Base-by-base conservation (phyloP, 352 stramenopile species). In the Blastocystis sp. region DNA sequence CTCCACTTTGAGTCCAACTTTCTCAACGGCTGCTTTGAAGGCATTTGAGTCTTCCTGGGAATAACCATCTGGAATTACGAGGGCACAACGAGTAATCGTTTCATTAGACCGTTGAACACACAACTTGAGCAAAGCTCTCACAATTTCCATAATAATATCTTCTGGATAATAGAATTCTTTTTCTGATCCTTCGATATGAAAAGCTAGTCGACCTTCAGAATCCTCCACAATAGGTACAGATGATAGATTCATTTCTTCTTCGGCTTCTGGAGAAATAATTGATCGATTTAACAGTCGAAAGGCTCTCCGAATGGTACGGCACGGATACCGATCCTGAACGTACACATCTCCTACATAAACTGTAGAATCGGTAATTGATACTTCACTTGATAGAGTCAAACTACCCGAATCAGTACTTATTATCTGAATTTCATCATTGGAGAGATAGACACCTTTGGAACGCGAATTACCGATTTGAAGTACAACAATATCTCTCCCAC, bases 91-190 rank as follows among this genome's bases (percentile, higher is more conserved):
- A 16, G 21, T 21, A 7, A 80, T 49, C 24, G 39, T 49, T 58
- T 29, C 32, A 3, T 63, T 24, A 5, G 61, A 21, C 19, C 11
- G 12, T 39, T 61, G 58, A 29, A 49, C 19, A 61, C 69, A 80
- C 1, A 29, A 14, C 42, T n/a, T 19, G 35, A 80, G 21, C 69
- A 80, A 35, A 21, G 19, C 58, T 16, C 7, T 27, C 27, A n/a
- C 43, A 63, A 80, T 80, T 39, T 27, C 35, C 21, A n/a, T 58
- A 0, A 80, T 39, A 80, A 80, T 52, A 32, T 80, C 69, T 11
- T 43, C 35, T 16, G 43, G n/a, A 80, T 49, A 32, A 49, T 52
- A 80, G 14, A 61, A 9, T 6, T 80, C 39, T n/a, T 80, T 63
- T n/a, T 59, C 19, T n/a, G 39, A 12, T 39, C 52, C 46, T n/a